Evolutionary conservation across 2,329 filamentous ascomycete genomes (phyloP), one percentile per base, ranked within the genome.

Genomic region (Monilinia aucupariae): DNA sequence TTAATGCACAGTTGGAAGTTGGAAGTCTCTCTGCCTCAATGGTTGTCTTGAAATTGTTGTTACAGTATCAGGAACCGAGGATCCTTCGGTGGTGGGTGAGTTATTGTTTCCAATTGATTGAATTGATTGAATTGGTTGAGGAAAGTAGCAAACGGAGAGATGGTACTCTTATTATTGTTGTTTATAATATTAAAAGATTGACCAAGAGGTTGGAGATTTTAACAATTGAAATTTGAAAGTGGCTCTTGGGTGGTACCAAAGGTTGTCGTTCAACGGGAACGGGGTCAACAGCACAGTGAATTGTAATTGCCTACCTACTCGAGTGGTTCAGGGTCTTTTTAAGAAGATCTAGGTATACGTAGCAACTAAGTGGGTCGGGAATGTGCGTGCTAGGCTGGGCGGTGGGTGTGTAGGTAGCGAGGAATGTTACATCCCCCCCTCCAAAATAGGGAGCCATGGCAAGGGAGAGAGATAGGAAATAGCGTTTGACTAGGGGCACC

Each of bases 61-160:
- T n/a, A n/a, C n/a, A n/a, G 34, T 47, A 20, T 34, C 13, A 27
- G 54, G 41, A 25, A 56, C 27, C 54, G 30, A 47, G 53, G n/a
- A 34, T 51, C 9, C 15, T 34, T 15, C 8, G 2, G 20, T 45
- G 41, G 17, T 43, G 17, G 20, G 5, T 45, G 41, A 6, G 41
- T 47, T n/a, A 58, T 37, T 34, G 54, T 47, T 58, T 47, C 54
- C 53, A 58, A 58, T 58, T 34, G 43, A 34, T 56, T 47, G 27
- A 12, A 30, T 10, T n/a, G 17, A 30, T 10, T n/a, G 27, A 30
- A 20, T 25, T 34, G 27, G 34, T 25, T 25, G 41, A 43, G 20
- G 25, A 12, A 45, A 15, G 37, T 15, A n/a, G 12, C 17, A 7
- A 3, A 55, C 22, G n/a, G 37, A 41, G 25, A 22, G n/a, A 30